Base-by-base conservation (phyloP, 495 filamentous ascomycete genomes). In the Talaromyces nanjingensis region DNA sequence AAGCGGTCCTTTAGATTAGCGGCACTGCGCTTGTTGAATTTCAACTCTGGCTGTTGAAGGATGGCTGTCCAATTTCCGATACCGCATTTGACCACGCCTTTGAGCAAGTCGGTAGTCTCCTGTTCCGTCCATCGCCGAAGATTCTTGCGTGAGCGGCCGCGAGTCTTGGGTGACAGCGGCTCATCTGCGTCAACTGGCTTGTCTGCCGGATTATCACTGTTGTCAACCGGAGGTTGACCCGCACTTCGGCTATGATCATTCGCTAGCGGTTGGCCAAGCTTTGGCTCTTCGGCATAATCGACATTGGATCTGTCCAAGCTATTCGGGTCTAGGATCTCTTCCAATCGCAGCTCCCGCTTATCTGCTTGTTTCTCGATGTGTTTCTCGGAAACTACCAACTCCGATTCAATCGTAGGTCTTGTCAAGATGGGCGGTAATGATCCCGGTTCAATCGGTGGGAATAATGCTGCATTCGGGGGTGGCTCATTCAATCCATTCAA, bases 21-120 rank as follows among this genome's bases (percentile, higher is more conserved):
- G 18, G 89, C 85, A 33, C 85, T 88, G 47, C 92, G 82, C 34
- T 83, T 81, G 68, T 92, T 87, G 74, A 97, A 97, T 18, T 77
- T 79, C 67, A 90, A 89, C 27, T 87, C 86, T 1, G 86, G 76
- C 64, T 92, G 87, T 11, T 89, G 81, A n/a, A 94, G 72, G 16
- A 97, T 96, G 52, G 85, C 84, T 42, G 88, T 94, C 92, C 92
- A 97, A 70, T 86, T 91, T 20, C 92, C 92, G 60, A 96, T 87
- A 0, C 92, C 92, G 72, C 92, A 90, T 64, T 87, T 88, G 47
- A 85, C 81, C 18, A 96, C 91, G 1, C 91, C 92, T 61, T 86
- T 79, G 29, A 96, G 73, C 11, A 97, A 76, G 60, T 88, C 82
- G 25, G 86, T 85, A 1, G 91, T 96, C 71, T 97, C 92, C 68